phyloP scores from a whole-genome alignment of 305 asterid species.

The Vinca major region DNA sequence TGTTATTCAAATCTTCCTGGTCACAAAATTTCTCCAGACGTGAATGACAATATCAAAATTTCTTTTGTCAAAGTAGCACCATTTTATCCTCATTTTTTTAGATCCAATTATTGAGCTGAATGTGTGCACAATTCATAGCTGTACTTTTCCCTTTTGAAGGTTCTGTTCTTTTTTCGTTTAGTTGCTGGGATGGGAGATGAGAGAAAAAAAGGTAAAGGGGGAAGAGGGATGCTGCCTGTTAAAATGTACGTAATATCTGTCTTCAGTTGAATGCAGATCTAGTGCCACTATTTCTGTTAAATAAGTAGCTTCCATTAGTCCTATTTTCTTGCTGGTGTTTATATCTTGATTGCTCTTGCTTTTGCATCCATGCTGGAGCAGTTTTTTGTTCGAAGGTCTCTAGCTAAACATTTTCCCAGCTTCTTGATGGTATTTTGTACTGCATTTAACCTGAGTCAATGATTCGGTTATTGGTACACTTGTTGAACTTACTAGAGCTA shows the following conservation, averaged over 20 bases:
- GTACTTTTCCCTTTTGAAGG: not conserved
- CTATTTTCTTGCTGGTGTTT: too few relatives aligned
- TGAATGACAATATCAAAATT: not conserved
- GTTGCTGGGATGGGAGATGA: not conserved
- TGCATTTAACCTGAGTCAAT: too few relatives aligned
- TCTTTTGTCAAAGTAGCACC: not conserved
- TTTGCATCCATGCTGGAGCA: not conserved
- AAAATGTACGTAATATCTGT: too few relatives aligned
- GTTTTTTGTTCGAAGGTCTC: too few relatives aligned
- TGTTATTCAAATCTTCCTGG: not conserved
- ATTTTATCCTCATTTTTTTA: not conserved
- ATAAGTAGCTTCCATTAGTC: not conserved
- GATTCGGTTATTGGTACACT: too few relatives aligned
- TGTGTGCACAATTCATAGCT: not conserved
- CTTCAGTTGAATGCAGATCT: too few relatives aligned
- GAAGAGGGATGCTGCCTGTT: not conserved
- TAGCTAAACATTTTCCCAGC: too few relatives aligned
- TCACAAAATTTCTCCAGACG: not conserved
- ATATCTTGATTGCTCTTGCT: not conserved
- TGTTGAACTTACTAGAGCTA: too few relatives aligned
- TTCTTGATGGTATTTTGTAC: too few relatives aligned
- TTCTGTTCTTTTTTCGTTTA: not conserved
- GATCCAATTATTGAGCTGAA: not conserved
- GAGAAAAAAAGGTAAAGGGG: not conserved
- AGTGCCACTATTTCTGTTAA: not conserved